These are phyloP conservation scores for Alternaria arborescens DNA, from an alignment of 2,329 filamentous ascomycete species.

Conservation along the genomic window DNA sequence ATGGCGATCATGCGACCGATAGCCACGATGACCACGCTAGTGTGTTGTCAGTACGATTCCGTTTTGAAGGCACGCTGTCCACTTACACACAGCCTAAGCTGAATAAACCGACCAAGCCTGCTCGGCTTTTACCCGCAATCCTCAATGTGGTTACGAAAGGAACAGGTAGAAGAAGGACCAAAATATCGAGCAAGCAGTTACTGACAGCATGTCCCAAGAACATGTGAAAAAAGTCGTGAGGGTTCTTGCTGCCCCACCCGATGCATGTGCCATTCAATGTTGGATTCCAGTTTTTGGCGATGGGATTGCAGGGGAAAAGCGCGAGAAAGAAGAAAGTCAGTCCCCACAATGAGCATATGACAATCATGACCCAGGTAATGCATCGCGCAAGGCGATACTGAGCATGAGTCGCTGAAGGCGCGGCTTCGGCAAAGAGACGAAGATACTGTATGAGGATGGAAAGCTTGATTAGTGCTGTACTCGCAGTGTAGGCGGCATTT, in stretches of 20 bases:
- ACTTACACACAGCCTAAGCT: constrained; percentile 47
- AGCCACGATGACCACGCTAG: constrained; percentile 40
- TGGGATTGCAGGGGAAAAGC: constrained; percentile 42
- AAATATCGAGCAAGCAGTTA: constrained; percentile 46
- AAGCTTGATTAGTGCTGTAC: constrained; percentile 49
- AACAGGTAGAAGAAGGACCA: constrained; percentile 42
- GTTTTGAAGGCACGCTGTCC: constrained; percentile 29
- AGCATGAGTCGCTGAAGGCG: constrained; percentile 14
- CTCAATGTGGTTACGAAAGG: constrained; percentile 43
- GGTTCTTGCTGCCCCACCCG: constrained; percentile 47
- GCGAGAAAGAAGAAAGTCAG: constrained; percentile 41
- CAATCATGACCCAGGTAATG: constrained; percentile 32
- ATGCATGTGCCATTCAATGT: constrained; percentile 37
- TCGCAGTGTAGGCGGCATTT: constrained; percentile 42
- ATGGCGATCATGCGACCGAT: constrained; percentile 43
- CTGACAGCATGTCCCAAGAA: constrained; percentile 41
- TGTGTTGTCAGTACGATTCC: neutral
- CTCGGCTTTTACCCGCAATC: constrained; percentile 40
- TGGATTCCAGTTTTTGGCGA: constrained; percentile 43
- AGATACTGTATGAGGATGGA: constrained; percentile 50
- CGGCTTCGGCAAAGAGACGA: constrained; percentile 43
- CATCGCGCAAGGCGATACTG: constrained; percentile 27
- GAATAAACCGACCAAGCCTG: constrained; percentile 44
- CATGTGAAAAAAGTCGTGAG: constrained; percentile 36
- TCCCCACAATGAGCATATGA: constrained; percentile 41